phyloP scores from a whole-genome alignment of 73 alveolate species.

The Paraurostyla sp. region DNA sequence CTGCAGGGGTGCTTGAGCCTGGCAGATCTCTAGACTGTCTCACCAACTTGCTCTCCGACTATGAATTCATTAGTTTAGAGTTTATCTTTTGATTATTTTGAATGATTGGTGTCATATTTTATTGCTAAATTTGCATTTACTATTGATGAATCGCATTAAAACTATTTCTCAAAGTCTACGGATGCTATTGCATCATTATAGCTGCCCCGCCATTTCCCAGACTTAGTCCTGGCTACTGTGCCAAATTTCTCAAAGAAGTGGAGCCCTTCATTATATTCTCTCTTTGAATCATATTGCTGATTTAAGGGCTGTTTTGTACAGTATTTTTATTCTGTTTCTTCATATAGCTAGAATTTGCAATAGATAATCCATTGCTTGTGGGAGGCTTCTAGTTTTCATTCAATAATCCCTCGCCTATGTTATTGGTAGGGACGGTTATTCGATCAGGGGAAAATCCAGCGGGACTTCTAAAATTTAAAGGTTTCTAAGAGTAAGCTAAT shows the following conservation, averaged over 20 bases:
- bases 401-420: not conserved
- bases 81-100: not conserved
- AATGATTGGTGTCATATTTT: not conserved
- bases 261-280: constrained; percentile 11
- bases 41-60: constrained; percentile 12
- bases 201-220: too few species aligned
- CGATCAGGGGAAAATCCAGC: too few species aligned
- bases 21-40: not conserved
- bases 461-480: too few species aligned
- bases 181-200: too few species aligned
- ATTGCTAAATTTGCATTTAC: too few species aligned
- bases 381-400: not conserved
- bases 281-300: not conserved
- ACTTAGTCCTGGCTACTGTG: not conserved
- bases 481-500: too few species aligned
- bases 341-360: constrained; percentile 39
- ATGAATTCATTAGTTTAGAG: not conserved
- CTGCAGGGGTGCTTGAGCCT: constrained; percentile 3
- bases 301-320: not conserved
- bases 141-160: not conserved
- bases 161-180: not conserved
- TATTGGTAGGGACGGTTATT: too few species aligned
- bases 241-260: constrained; percentile 13
- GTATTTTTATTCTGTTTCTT: not conserved
- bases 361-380: not conserved